Conservation (phyloP, 768 basidiomycete species). For the Kwoniella sp. region DNA sequence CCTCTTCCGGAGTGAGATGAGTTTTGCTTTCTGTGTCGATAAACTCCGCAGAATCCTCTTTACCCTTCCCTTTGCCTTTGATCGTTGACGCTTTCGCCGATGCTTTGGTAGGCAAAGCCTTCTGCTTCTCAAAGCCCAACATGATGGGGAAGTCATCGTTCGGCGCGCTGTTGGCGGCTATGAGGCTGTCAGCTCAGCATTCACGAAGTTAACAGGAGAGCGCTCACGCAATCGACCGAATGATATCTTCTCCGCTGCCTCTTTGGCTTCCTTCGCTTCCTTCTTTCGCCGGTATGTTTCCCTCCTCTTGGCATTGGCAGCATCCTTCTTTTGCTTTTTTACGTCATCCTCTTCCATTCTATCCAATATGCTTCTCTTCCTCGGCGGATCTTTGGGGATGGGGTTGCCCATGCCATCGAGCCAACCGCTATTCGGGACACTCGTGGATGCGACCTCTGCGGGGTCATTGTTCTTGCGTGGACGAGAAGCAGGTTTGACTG, state of each 20-base stretch:
- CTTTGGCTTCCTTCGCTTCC: conserved; percentile 3
- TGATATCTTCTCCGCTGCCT: neutral
- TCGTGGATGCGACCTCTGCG: neutral
- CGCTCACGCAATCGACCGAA: conserved; percentile 18
- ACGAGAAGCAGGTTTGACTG: neutral
- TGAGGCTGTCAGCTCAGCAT: neutral
- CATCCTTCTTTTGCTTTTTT: conserved; percentile 6
- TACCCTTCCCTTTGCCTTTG: neutral
- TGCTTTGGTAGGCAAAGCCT: conserved; percentile 29
- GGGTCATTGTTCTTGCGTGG: neutral
- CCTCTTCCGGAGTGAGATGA: neutral
- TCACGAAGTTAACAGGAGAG: neutral
- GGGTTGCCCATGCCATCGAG: conserved; percentile 5
- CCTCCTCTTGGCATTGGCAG: conserved; percentile 7
- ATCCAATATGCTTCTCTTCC: conserved; percentile 3
- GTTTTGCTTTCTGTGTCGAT: neutral
- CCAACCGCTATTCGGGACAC: conserved; percentile 12
- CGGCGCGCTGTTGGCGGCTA: conserved; percentile 15
- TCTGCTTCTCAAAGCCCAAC: conserved; percentile 30
- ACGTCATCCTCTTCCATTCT: conserved; percentile 8
- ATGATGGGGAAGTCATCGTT: conserved; percentile 33
- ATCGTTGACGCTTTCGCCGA: conserved; percentile 9
- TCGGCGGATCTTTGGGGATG: conserved; percentile 9
- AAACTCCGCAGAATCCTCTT: neutral
- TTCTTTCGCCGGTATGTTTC: conserved; percentile 6